phyloP scores from a whole-genome alignment of 148 eudicot species.

The Vaccinium myrtillus region DNA sequence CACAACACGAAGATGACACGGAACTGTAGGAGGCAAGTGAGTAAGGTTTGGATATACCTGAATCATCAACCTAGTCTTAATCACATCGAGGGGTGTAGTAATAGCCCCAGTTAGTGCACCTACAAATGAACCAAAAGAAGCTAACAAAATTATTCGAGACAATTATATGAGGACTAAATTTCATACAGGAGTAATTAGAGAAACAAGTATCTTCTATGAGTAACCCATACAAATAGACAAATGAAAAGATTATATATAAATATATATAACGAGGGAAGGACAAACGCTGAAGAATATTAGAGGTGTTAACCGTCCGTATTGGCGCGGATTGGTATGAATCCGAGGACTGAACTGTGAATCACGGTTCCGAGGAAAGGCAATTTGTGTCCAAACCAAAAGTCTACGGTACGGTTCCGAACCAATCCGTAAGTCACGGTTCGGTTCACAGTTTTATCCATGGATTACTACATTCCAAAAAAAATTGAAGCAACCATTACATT shows the following conservation, averaged over 20 bases:
- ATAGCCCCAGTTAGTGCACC: conserved; percentile 95
- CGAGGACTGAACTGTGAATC: no score
- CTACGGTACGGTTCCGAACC: no score
- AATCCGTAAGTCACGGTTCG: no score
- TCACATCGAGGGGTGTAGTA: conserved; percentile 92
- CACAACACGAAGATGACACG: conserved; percentile 1
- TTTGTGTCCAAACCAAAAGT: no score
- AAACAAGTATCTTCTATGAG: neutral
- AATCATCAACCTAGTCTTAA: conserved; percentile 88
- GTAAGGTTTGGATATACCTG: conserved; percentile 48
- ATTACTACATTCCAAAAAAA: no score
- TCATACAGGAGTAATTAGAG: neutral
- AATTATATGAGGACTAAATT: neutral
- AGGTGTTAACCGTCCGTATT: no score
- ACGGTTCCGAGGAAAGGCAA: no score
- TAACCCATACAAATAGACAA: neutral
- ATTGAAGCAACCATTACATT: no score
- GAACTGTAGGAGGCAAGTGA: neutral
- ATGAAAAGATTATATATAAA: neutral
- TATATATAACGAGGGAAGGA: neutral
- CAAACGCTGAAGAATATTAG: neutral
- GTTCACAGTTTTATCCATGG: no score
- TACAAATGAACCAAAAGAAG: conserved; percentile 15
- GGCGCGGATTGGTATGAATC: no score
- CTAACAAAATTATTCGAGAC: neutral